phyloP scores from a whole-genome alignment of 495 filamentous ascomycete genomes.

The Penicillium cataractarum region DNA sequence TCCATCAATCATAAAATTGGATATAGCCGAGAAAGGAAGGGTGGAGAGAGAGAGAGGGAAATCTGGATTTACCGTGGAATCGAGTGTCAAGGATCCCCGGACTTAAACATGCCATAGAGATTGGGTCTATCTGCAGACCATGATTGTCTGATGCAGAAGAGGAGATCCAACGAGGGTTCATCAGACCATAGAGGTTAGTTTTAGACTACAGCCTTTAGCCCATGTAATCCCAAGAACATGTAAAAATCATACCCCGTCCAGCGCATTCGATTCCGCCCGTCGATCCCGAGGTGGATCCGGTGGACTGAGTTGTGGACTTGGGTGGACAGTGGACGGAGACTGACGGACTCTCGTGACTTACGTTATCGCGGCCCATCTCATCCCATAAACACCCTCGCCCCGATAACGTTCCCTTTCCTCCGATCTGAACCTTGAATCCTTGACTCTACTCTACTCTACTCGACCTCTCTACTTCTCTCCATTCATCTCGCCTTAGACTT shows the following conservation, averaged over 20 bases:
- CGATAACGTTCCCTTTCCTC: conserved; percentile 14
- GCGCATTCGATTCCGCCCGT: conserved; percentile 4
- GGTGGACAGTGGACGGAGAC: conserved; percentile 12
- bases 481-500: not conserved
- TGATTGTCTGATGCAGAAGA: not conserved
- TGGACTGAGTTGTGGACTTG: not conserved
- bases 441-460: not conserved
- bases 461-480: not conserved
- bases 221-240: no score
- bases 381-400: conserved; percentile 18
- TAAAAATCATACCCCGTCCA: not conserved
- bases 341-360: conserved; percentile 23
- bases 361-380: conserved; percentile 19
- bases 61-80: not conserved
- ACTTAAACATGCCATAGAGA: not conserved
- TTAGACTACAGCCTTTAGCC: no score
- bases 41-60: not conserved
- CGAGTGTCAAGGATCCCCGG: no score
- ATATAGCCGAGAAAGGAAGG: not conserved
- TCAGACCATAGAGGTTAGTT: not conserved
- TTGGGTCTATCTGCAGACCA: not conserved
- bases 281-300: conserved; percentile 17
- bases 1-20: not conserved
- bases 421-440: not conserved
- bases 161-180: not conserved